Percentiles rank a stretch among this genome's conserved stretches.
Conservation (phyloP, 352 stramenopile species). For the Globisporangium apiculatum region DNA sequence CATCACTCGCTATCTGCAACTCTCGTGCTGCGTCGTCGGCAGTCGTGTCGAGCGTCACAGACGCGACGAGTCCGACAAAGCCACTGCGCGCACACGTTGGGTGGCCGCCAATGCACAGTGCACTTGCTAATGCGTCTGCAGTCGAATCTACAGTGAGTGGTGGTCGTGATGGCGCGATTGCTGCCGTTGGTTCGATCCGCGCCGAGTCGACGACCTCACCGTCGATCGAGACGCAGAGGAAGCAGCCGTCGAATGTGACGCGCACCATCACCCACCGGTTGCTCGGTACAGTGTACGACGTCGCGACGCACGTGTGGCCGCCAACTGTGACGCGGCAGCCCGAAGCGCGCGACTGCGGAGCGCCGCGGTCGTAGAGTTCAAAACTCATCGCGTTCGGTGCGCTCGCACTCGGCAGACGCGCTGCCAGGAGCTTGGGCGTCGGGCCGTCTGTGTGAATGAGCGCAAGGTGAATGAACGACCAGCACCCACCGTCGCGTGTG, state of each 20-base stretch:
- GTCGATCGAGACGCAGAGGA: constrained; percentile 43
- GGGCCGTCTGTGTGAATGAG: not conserved
- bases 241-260: constrained; percentile 41
- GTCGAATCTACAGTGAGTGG: constrained; percentile 8
- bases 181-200: constrained; percentile 7
- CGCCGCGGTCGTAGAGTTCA: constrained; percentile 44
- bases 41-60: constrained; percentile 15
- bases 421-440: constrained; percentile 35
- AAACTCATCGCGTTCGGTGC: constrained; percentile 22
- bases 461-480: no score
- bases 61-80: constrained; percentile 44
- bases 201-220: constrained; percentile 39
- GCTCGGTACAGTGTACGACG: constrained; percentile 39
- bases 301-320: constrained; percentile 37
- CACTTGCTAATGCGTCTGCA: constrained; percentile 10
- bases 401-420: constrained; percentile 20
- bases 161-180: not conserved
- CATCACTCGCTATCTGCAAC: no score
- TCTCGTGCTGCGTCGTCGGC: not conserved
- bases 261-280: constrained; percentile 43
- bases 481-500: no score
- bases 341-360: constrained; percentile 12
- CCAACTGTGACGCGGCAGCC: constrained; percentile 42
- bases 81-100: constrained; percentile 37
- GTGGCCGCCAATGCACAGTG: constrained; percentile 46